A percentile compares a stretch with the other conserved stretches of the same genome.
phyloP scores from a whole-genome alignment of 108 stramenopile genomes.

The Chaetoceros muelleri region DNA sequence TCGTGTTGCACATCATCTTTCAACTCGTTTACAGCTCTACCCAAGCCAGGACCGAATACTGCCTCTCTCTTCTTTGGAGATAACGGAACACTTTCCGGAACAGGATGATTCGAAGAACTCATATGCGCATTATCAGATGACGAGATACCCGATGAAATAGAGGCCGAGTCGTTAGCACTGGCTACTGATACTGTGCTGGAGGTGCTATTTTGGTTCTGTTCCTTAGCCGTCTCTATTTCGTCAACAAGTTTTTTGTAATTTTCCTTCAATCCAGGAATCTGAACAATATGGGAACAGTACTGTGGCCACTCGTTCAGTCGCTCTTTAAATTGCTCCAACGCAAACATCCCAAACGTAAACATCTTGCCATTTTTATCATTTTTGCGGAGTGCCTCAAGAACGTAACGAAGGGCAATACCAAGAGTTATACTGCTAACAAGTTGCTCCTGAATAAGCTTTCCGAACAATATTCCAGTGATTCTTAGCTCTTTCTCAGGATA shows the following conservation, averaged over 20 bases:
- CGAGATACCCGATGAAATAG: constrained; percentile 4
- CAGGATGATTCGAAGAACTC: neutral
- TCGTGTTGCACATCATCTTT: constrained; percentile 58
- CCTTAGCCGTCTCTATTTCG: constrained; percentile 83
- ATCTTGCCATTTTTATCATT: constrained; percentile 79
- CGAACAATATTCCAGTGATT: constrained; percentile 97
- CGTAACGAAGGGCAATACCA: constrained; percentile 96
- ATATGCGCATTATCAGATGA: neutral
- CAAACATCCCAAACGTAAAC: constrained; percentile 98
- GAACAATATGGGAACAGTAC: constrained; percentile 96
- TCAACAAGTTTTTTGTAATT: constrained; percentile 74
- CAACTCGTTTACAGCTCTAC: constrained; percentile 63
- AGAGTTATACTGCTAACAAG: constrained; percentile 96
- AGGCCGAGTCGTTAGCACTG: constrained; percentile 4
- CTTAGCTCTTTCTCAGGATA: constrained; percentile 98
- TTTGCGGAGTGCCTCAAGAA: constrained; percentile 95
- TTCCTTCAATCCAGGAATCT: constrained; percentile 91
- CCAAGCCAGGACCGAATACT: constrained; percentile 74
- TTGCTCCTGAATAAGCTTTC: constrained; percentile 95
- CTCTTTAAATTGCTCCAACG: constrained; percentile 94
- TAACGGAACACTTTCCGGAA: neutral
- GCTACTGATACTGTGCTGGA: constrained; percentile 16
- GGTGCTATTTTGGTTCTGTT: constrained; percentile 36
- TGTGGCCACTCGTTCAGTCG: constrained; percentile 98
- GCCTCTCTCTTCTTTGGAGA: constrained; percentile 38